A percentile compares a stretch with the other conserved stretches of the same genome.
These are phyloP conservation scores for Phytopythium helicoides DNA, from an alignment of 352 stramenopile genomes.

Conservation along the genomic window DNA sequence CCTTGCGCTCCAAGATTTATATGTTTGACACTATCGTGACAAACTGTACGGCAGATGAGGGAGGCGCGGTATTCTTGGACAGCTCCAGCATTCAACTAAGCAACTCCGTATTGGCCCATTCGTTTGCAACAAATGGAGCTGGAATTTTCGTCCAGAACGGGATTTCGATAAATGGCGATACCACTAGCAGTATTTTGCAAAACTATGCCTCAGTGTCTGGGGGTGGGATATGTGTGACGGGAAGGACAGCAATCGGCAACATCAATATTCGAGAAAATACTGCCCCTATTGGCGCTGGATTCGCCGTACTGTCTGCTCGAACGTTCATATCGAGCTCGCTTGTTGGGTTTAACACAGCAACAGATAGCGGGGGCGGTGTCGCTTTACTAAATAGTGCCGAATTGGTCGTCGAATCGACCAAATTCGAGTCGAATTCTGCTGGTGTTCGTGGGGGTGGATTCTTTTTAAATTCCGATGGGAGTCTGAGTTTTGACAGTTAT, in stretches of 20 bases:
- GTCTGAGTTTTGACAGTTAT: constrained; percentile 16
- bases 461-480: constrained; percentile 35
- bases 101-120: constrained; percentile 11
- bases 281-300: constrained; percentile 26
- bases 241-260: constrained; percentile 1
- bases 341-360: constrained; percentile 29
- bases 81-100: constrained; percentile 12
- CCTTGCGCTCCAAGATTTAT: constrained; percentile 17
- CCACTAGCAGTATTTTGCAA: constrained; percentile 9
- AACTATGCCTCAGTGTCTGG: constrained; percentile 25
- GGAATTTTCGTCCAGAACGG: constrained; percentile 26
- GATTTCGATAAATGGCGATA: constrained; percentile 14
- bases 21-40: constrained; percentile 13
- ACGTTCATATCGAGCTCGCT: constrained; percentile 10
- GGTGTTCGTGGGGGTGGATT: constrained; percentile 38
- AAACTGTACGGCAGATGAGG: constrained; percentile 19
- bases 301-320: constrained; percentile 19
- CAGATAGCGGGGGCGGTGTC: constrained; percentile 40
- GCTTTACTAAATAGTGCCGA: constrained; percentile 26
- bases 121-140: constrained; percentile 19
- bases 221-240: constrained; percentile 19
- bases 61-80: constrained; percentile 33
- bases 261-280: constrained; percentile 25
- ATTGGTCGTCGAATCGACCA: constrained; percentile 13
- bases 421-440: constrained; percentile 25